A percentile compares a stretch with the other conserved stretches of the same genome.
These are phyloP conservation scores for Perkinsus chesapeaki DNA, from an alignment of 169 alveolate genomes.

Conservation along the genomic window DNA sequence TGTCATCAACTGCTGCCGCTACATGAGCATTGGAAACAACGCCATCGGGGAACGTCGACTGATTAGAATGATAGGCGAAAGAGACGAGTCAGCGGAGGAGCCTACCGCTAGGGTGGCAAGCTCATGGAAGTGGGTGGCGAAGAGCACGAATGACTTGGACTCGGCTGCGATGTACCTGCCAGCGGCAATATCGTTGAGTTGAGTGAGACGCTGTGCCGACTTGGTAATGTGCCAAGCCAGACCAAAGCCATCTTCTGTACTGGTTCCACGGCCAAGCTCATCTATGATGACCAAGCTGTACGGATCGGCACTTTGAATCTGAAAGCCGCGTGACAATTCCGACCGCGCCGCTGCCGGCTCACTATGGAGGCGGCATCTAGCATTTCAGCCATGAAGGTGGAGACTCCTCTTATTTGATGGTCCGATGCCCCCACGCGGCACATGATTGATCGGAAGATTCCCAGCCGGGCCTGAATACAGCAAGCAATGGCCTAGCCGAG, in stretches of 20 bases:
- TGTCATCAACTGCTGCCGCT: neutral
- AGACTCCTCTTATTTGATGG: constrained; percentile 83
- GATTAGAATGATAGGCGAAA: neutral
- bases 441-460: constrained; percentile 81
- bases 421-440: constrained; percentile 97
- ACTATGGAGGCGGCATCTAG: constrained; percentile 87
- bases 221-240: neutral
- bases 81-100: neutral
- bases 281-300: constrained; percentile 86
- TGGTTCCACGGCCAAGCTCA: constrained; percentile 96
- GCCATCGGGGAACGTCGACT: neutral
- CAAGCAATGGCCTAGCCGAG: neutral
- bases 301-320: constrained; percentile 72
- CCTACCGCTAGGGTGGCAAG: constrained; percentile 69
- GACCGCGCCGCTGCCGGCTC: neutral
- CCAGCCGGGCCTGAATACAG: constrained; percentile 37
- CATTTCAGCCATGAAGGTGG: constrained; percentile 96
- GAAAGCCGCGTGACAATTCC: neutral
- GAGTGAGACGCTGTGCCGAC: constrained; percentile 85
- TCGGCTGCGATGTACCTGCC: constrained; percentile 61
- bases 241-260: constrained; percentile 65
- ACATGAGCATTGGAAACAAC: neutral
- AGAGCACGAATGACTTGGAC: constrained; percentile 81
- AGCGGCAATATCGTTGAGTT: constrained; percentile 74
- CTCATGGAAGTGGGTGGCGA: constrained; percentile 96